These are phyloP conservation scores for Beauveria australis DNA, from an alignment of 2,329 filamentous ascomycete genomes.

Conservation along the genomic window DNA sequence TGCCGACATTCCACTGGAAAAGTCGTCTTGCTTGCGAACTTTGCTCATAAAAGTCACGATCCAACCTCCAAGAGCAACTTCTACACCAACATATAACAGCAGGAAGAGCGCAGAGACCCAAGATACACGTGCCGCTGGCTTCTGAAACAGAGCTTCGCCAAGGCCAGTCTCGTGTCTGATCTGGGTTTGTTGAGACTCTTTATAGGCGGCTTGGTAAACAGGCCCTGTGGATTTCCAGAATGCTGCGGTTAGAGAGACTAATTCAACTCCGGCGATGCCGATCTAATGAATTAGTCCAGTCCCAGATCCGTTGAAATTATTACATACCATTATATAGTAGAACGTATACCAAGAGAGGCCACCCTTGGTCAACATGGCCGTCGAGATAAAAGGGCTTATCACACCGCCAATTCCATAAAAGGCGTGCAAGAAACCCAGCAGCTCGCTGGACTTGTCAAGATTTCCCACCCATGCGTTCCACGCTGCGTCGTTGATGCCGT, in stretches of 20 bases:
- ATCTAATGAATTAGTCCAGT: slow-evolving; percentile 29
- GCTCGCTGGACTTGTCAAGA: slow-evolving; percentile 60
- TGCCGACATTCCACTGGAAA: slow-evolving; percentile 64
- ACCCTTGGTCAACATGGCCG: slow-evolving; percentile 58
- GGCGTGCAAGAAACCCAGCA: slow-evolving; percentile 60
- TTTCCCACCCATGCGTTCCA: slow-evolving; percentile 54
- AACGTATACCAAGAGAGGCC: slow-evolving; percentile 59
- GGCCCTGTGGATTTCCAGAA: slow-evolving; percentile 42
- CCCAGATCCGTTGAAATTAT: too few species aligned
- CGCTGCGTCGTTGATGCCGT: slow-evolving; percentile 52
- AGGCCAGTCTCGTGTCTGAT: slow-evolving; percentile 12
- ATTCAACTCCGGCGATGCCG: slow-evolving; percentile 45
- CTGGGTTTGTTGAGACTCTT: slow-evolving; percentile 12
- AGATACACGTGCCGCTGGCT: slow-evolving; percentile 42
- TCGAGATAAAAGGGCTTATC: slow-evolving; percentile 61
- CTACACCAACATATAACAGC: slow-evolving; percentile 67
- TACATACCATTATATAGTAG: slow-evolving; percentile 64
- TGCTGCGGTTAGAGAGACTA: slow-evolving; percentile 36
- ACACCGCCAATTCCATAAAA: slow-evolving; percentile 63
- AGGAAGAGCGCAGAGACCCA: slow-evolving; percentile 68
- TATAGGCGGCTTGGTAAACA: slow-evolving; percentile 10
- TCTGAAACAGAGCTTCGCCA: slow-evolving; percentile 30
- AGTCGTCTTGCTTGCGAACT: slow-evolving; percentile 58
- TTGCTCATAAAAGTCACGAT: slow-evolving; percentile 78
- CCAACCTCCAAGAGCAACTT: slow-evolving; percentile 73